These are phyloP conservation scores for Aspergillus avenaceus DNA, from an alignment of 495 filamentous ascomycete genomes.

Conservation along the genomic window DNA sequence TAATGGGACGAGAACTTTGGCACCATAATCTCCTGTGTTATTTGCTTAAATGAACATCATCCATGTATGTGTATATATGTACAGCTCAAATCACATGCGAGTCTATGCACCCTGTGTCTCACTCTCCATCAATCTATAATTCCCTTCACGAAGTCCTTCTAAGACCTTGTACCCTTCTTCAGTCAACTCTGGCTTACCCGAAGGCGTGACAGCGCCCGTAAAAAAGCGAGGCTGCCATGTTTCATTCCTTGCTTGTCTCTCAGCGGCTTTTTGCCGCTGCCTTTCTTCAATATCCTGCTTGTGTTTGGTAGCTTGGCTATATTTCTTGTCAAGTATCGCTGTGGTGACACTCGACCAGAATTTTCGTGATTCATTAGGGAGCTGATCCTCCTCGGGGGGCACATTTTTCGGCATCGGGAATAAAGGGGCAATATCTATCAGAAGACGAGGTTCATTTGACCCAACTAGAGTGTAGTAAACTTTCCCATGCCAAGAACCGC, in stretches of 20 bases:
- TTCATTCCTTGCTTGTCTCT: slow-evolving; percentile 59
- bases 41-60: slow-evolving; percentile 1
- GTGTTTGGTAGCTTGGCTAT: slow-evolving; percentile 71
- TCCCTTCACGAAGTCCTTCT: slow-evolving; percentile 57
- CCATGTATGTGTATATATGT: slow-evolving; percentile 5
- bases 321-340: slow-evolving; percentile 83
- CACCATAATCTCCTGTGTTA: neutral
- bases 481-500: slow-evolving; percentile 77
- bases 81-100: slow-evolving; percentile 3
- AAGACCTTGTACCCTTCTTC: slow-evolving; percentile 71
- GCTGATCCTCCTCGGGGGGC: slow-evolving; percentile 70
- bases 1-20: too few species aligned
- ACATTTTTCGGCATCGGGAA: slow-evolving; percentile 69
- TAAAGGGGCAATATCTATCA: slow-evolving; percentile 83
- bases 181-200: slow-evolving; percentile 75
- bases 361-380: slow-evolving; percentile 83
- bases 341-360: slow-evolving; percentile 86
- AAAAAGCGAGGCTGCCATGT: slow-evolving; percentile 92
- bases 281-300: slow-evolving; percentile 91
- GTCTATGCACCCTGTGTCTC: slow-evolving; percentile 38
- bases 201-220: slow-evolving; percentile 63
- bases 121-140: slow-evolving; percentile 54
- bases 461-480: slow-evolving; percentile 60
- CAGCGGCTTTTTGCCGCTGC: slow-evolving; percentile 79
- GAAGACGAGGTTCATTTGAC: slow-evolving; percentile 59